A percentile compares a stretch with the other conserved stretches of the same genome.
Conservation (phyloP, 1,284 basidiomycete species). For the Pterulicium gracile region DNA sequence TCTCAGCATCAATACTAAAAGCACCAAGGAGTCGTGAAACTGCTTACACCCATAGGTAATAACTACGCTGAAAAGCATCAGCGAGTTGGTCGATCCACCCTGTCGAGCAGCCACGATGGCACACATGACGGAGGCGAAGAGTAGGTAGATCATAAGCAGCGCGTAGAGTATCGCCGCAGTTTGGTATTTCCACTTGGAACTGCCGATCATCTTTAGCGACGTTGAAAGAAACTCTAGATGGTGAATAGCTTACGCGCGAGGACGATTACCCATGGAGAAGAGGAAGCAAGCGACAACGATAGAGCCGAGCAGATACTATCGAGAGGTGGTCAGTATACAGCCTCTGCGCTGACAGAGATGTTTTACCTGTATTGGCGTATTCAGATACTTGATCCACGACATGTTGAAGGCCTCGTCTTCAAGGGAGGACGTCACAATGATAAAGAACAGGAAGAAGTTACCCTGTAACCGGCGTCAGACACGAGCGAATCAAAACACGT, state of each 20-base stretch:
- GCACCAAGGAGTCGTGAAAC: neutral
- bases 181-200: conserved; percentile 81
- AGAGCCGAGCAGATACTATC: conserved; percentile 77
- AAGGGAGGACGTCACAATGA: conserved; percentile 82
- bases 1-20: neutral
- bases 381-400: conserved; percentile 65
- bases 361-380: conserved; percentile 65
- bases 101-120: conserved; percentile 58
- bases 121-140: conserved; percentile 68
- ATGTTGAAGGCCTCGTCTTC: conserved; percentile 70
- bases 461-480: conserved; percentile 36
- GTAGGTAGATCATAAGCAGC: conserved; percentile 72
- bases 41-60: conserved; percentile 76
- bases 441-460: conserved; percentile 96
- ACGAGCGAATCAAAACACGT: neutral
- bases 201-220: conserved; percentile 17
- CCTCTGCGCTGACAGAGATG: neutral
- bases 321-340: conserved; percentile 8
- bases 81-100: conserved; percentile 54
- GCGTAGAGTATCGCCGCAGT: conserved; percentile 71
- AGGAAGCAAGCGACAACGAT: conserved; percentile 85
- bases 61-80: conserved; percentile 76
- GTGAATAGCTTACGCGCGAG: conserved; percentile 54
- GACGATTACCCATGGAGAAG: conserved; percentile 95
- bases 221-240: neutral